Evolutionary conservation across 1,139 yeast genomes (phyloP).

Genomic region (Yamadazyma conglobata): DNA sequence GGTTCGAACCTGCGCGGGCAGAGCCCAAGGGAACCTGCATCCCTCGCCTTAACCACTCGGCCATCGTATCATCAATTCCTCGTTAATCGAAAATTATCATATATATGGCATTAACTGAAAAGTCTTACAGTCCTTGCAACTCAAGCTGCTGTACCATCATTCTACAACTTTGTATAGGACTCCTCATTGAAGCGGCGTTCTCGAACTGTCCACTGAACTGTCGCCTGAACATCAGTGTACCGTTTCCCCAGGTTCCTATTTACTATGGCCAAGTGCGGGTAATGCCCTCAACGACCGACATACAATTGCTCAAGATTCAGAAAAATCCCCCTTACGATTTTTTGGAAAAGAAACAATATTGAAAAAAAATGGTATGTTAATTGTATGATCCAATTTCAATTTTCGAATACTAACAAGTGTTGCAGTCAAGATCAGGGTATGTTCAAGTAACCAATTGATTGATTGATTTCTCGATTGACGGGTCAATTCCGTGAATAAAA

Average conservation of each 20-base stretch:
- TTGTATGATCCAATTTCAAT: background rate
- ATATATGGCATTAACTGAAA: no score
- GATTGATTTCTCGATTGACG: background rate
- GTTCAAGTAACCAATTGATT: slow-evolving; percentile 19
- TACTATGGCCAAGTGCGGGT: slow-evolving; percentile 7
- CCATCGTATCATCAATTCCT: slow-evolving; percentile 38
- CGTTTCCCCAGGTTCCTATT: no score
- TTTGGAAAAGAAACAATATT: slow-evolving; percentile 3
- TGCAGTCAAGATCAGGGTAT: slow-evolving; percentile 68
- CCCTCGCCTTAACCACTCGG: slow-evolving; percentile 57
- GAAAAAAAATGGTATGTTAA: slow-evolving; percentile 9
- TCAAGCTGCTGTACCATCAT: no score
- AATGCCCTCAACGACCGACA: slow-evolving; percentile 4
- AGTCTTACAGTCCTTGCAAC: no score
- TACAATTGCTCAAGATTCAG: slow-evolving; percentile 7
- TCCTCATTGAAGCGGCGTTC: no score
- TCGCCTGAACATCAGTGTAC: no score
- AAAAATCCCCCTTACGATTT: no score
- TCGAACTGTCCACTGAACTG: no score
- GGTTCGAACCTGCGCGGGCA: slow-evolving; percentile 58
- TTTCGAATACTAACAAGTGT: slow-evolving; percentile 5
- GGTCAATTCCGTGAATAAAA: background rate
- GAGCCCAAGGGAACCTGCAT: slow-evolving; percentile 53
- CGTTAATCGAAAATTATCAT: no score
- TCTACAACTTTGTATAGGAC: no score